These are phyloP conservation scores for Saitozyma sp. DNA, from an alignment of 768 basidiomycete genomes.

Conservation along the genomic window DNA sequence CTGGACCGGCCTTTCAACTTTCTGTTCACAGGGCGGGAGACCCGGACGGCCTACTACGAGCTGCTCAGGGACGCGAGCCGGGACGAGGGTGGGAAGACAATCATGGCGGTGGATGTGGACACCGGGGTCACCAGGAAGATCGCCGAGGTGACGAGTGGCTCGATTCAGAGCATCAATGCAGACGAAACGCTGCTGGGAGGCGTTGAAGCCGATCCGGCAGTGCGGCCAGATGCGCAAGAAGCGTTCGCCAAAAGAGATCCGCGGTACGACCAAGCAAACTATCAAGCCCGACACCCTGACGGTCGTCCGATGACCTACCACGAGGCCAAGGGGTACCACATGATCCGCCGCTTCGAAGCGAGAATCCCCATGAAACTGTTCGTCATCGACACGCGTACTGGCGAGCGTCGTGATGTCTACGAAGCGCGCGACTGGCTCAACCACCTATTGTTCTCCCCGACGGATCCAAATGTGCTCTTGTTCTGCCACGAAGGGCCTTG, in stretches of 20 bases:
- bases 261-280: conserved; percentile 19
- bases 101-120: conserved; percentile 20
- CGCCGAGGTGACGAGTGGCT: conserved; percentile 11
- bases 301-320: conserved; percentile 26
- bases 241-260: conserved; percentile 7
- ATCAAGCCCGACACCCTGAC: conserved; percentile 22
- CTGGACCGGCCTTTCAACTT: conserved; percentile 17
- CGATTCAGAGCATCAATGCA: conserved; percentile 22
- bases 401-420: conserved; percentile 19
- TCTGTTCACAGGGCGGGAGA: conserved; percentile 17
- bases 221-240: neutral
- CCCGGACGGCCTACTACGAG: conserved; percentile 16
- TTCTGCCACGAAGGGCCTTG: conserved; percentile 30
- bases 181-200: conserved; percentile 24
- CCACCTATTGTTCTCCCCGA: conserved; percentile 28
- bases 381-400: conserved; percentile 15
- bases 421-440: conserved; percentile 26
- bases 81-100: conserved; percentile 10
- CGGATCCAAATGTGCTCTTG: conserved; percentile 21
- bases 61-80: conserved; percentile 6
- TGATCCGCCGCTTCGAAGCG: conserved; percentile 22
- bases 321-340: conserved; percentile 23
- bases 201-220: conserved; percentile 13
- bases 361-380: conserved; percentile 20
- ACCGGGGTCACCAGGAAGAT: conserved; percentile 6